Evolutionary conservation across 371 early-diverging fungal genomes (phyloP).

Genomic region (Syncephalastrum sp.): DNA sequence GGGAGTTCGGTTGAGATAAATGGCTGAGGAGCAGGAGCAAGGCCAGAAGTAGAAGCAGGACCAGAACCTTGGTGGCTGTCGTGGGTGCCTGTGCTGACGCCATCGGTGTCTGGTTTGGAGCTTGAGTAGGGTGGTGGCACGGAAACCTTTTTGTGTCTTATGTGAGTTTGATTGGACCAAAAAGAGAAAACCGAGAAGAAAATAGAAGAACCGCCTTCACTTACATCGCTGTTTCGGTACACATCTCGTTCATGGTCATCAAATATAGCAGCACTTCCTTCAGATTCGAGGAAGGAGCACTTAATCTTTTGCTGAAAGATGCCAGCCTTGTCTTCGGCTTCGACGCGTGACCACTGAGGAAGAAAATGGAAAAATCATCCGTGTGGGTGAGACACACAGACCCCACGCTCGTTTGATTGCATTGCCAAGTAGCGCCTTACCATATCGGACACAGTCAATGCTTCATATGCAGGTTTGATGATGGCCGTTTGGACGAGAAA

Average conservation of each 20-base stretch:
- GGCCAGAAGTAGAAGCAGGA: not conserved
- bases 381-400: constrained; percentile 8
- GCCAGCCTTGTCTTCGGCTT: constrained; percentile 43
- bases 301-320: constrained; percentile 68
- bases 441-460: constrained; percentile 19
- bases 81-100: not conserved
- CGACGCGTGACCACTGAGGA: constrained; percentile 58
- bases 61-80: constrained; percentile 7
- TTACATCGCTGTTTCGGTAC: not conserved
- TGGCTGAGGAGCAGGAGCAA: not conserved
- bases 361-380: not conserved
- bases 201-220: too few relatives aligned
- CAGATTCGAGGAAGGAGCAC: constrained; percentile 52
- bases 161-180: too few relatives aligned
- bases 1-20: too few relatives aligned
- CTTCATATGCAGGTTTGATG: constrained; percentile 11
- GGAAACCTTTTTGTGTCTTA: too few relatives aligned
- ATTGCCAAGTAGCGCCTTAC: constrained; percentile 8
- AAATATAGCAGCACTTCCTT: not conserved
- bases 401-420: too few relatives aligned
- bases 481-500: constrained; percentile 67
- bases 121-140: too few relatives aligned
- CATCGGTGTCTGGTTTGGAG: too few relatives aligned
- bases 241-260: too few relatives aligned
- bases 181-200: too few relatives aligned